Base-by-base conservation (phyloP, 371 early-diverging fungal genomes). In the Mucor mucedo region DNA sequence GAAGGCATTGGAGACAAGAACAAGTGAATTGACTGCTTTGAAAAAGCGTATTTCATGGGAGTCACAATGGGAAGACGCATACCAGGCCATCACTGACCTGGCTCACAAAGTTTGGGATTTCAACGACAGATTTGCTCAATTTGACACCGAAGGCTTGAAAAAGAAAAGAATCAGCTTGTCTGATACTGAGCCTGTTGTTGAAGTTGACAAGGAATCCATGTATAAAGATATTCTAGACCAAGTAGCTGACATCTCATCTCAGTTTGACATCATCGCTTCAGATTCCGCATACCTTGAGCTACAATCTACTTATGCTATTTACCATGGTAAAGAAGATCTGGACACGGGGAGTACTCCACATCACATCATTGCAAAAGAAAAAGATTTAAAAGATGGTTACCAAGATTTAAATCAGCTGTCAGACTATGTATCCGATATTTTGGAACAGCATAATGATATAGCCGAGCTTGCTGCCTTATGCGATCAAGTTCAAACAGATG, bases 21-120 rank as follows among this genome's bases (percentile, higher is more conserved):
- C 56, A 5, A 30, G 49, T 4, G 74, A 75, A n/a, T 48, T 79
- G 5, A 52, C 55, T n/a, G 44, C 60, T 2, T 32, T 69, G 30
- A 52, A 61, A 7, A 64, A 68, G 41, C 60, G 69, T 14, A 57
- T 63, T 4, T 38, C 33, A 13, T 77, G 73, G 77, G 68, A 73
- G 8, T 6, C 21, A 1, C 65, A 70, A 14, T 58, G 65, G 32
- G 66, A 63, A 4, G 33, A 62, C 2, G 71, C 70, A 5, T 49
- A 68, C 8, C 53, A 58, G 8, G 44, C 50, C 6, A 54, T 75
- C 9, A 13, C 35, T 2, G 57, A 59, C 2, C 41, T 71, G 8
- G 73, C 77, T 2, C 63, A 68, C 9, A 62, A 63, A n/a, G n/a
- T 77, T 0, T 82, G 79, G 77, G 67, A 71, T 32, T 78, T 78